Conservation (phyloP, 2,329 filamentous ascomycete genomes). For the Huntiella savannae region DNA sequence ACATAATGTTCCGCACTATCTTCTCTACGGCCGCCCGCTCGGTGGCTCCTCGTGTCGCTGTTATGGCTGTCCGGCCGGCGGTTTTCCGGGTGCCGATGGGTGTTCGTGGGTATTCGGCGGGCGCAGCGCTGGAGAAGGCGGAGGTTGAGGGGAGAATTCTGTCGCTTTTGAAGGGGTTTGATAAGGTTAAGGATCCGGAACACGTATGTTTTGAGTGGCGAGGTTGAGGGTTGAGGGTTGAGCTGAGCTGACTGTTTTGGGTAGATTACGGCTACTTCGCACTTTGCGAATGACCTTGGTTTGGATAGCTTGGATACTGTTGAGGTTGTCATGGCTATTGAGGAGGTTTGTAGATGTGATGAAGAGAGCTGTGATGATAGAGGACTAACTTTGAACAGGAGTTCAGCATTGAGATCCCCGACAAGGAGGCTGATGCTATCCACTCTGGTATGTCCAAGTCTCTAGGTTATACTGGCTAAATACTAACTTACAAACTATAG, state of each 20-base stretch:
- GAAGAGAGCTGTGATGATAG: no score
- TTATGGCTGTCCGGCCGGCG: constrained; percentile 40
- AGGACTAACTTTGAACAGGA: constrained; percentile 20
- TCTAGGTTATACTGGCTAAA: not conserved
- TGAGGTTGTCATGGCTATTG: constrained; percentile 99
- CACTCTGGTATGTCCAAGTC: constrained; percentile 56
- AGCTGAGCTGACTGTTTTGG: not conserved
- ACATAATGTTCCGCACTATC: constrained; percentile 70
- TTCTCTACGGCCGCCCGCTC: constrained; percentile 29
- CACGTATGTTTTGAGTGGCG: constrained; percentile 30
- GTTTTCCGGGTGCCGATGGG: constrained; percentile 31
- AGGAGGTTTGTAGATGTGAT: constrained; percentile 47
- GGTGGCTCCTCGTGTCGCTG: constrained; percentile 2
- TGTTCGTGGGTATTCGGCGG: constrained; percentile 69
- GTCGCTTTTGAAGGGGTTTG: constrained; percentile 83
- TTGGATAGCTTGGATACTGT: constrained; percentile 96
- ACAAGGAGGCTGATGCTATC: constrained; percentile 89
- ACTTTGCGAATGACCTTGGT: constrained; percentile 95
- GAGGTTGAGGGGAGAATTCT: constrained; percentile 87
- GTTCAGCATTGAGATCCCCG: constrained; percentile 86
- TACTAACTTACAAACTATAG: constrained; percentile 24
- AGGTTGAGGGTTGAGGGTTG: not conserved
- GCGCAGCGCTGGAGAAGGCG: constrained; percentile 51
- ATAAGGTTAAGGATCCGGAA: constrained; percentile 59
- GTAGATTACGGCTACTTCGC: constrained; percentile 63